phyloP scores from a whole-genome alignment of 257 asterid genomes.

The Orobanche coerulescens region DNA sequence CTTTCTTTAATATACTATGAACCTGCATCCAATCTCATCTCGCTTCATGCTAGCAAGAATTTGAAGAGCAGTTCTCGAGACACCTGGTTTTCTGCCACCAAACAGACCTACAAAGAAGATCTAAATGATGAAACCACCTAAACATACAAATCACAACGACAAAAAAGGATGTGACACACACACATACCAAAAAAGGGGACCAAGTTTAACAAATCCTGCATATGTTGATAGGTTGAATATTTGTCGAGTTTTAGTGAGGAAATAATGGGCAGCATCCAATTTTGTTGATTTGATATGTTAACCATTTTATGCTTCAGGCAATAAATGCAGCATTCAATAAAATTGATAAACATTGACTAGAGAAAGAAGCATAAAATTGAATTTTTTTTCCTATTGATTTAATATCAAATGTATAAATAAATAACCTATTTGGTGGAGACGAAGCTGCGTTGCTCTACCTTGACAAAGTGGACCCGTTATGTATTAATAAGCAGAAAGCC shows the following conservation, averaged over 20 bases:
- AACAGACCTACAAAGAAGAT: slow-evolving; percentile 45
- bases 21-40: slow-evolving; percentile 88
- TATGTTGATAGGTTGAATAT: neutral
- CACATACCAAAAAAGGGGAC: slow-evolving; percentile 31
- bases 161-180: slow-evolving; percentile 16
- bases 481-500: too few species aligned
- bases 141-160: neutral
- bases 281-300: neutral
- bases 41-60: slow-evolving; percentile 82
- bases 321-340: slow-evolving; percentile 5
- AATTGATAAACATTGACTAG: neutral
- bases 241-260: neutral
- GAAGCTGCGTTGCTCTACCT: too few species aligned
- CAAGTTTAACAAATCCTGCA: neutral
- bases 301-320: neutral
- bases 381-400: neutral
- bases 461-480: too few species aligned
- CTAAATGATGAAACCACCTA: slow-evolving; percentile 17
- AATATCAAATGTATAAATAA: neutral
- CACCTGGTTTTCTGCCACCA: slow-evolving; percentile 30
- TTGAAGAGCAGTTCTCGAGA: slow-evolving; percentile 41
- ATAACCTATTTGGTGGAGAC: too few species aligned
- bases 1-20: slow-evolving; percentile 1
- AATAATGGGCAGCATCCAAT: slow-evolving; percentile 18
- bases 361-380: neutral